Base-by-base conservation (phyloP, 2,329 filamentous ascomycete genomes). In the Zasmidium citrigriseum region DNA sequence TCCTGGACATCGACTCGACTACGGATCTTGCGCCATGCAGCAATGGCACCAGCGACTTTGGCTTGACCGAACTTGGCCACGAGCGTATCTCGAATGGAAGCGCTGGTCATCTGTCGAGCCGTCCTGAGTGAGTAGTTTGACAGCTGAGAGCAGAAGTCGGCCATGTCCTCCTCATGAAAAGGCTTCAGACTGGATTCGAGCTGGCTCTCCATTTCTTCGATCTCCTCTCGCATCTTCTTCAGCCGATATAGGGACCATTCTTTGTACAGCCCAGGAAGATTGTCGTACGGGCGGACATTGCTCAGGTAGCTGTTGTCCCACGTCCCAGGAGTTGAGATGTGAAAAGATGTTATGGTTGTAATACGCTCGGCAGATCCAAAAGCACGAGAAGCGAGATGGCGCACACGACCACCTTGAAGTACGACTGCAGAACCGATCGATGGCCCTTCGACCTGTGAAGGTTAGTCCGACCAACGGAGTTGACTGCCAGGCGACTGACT, bases 181-280 rank as follows among this genome's bases (percentile, higher is more conserved):
- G 5, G 20, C n/a, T 5, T n/a, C 14, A 12, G n/a, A 24, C 21
- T 21, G 20, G 2, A 23, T 3, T 23, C 11, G 4, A 48, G 14
- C 21, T 21, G 22, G 10, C 18, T 21, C 21, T 52, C 50, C 21
- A 52, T 2, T 12, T 9, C 14, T 20, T 52, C 21, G 11, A 41
- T 52, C 50, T 52, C 50, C 21, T 41, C 34, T 21, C 50, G 20
- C 50, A 52, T 52, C 50, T 52, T 52, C 50, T 18, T 44, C 50
- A 52, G 18, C 10, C 50, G 50, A 52, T 52, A 52, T 29, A 52
- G 10, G 10, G 18, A 22, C 50, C 50, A 44, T 20, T 52, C n/a
- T 2, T 18, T 11, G 21, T 52, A 52, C 50, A 44, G 38, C 24
- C 3, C 14, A 5, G 21, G 20, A 16, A 52, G 38, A 5, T 12